These are phyloP conservation scores for Didymella sp. DNA, from an alignment of 2,329 filamentous ascomycete genomes.

Conservation along the genomic window DNA sequence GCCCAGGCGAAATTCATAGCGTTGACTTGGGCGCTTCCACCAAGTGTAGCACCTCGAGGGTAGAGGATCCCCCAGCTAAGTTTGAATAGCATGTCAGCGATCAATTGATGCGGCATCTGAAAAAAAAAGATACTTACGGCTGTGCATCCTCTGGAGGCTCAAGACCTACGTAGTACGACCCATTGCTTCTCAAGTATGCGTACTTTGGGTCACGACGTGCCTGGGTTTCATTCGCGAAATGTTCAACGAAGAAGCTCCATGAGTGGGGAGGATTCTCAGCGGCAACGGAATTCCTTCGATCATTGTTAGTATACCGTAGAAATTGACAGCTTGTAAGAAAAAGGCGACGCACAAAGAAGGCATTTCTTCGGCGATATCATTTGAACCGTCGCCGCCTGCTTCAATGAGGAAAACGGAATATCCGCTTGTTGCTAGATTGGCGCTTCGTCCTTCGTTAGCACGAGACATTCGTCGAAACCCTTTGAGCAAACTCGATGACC, in stretches of 20 bases:
- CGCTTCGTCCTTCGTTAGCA: background rate
- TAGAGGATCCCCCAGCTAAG: conserved; percentile 10
- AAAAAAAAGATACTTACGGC: background rate
- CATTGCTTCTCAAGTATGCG: background rate
- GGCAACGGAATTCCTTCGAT: background rate
- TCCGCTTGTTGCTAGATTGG: background rate
- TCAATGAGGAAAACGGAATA: background rate
- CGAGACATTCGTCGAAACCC: background rate
- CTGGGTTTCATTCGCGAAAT: background rate
- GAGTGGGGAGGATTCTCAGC: background rate
- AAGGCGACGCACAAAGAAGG: background rate
- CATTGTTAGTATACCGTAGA: background rate
- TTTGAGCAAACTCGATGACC: background rate
- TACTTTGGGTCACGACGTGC: background rate
- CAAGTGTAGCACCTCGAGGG: conserved; percentile 24
- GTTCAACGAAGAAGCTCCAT: background rate
- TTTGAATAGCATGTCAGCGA: background rate
- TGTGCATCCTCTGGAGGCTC: background rate
- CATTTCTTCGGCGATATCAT: background rate
- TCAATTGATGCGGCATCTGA: background rate
- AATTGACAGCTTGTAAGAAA: background rate
- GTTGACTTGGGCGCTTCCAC: conserved; percentile 58
- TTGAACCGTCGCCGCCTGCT: background rate
- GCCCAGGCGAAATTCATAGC: conserved; percentile 64
- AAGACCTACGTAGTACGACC: background rate